Base-by-base conservation (phyloP, 1,284 basidiomycete species). In the Sporisorium exsertum region DNA sequence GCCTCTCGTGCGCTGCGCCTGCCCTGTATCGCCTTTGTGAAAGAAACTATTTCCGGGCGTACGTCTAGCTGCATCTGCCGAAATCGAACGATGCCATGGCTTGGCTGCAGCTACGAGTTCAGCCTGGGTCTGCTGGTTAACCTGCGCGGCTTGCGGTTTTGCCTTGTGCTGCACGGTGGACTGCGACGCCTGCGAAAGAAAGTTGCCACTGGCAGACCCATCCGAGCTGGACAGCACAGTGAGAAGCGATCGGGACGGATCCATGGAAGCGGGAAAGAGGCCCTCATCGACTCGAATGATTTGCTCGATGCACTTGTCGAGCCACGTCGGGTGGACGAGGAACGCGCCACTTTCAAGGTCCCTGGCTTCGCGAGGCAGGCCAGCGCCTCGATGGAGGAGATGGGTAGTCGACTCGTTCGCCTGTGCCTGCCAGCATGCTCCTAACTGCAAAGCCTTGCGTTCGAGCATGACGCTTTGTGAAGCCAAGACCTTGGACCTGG, bases 81-180 rank as follows among this genome's bases (percentile, higher is more conserved):
- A 77, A 20, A 77, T 67, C 33, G 70, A 72, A 13, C 74, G 69
- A 35, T 72, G 70, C 74, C 74, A 77, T 0, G 74, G 70, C 49
- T 66, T 66, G 24, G 74, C 74, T 5, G 64, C 66, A 27, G 70
- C 66, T 10, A 72, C 64, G 24, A 74, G 58, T 5, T 53, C 59
- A 5, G 65, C 65, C 46, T 60, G 58, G 6, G 63, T 67, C 50
- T 54, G 59, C 37, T 58, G 60, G 15, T 42, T 45, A 12, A 42
- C 32, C 29, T 60, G 63, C 6, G 43, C 5, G n/a, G 33, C 50
- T 7, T 35, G 55, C 35, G 33, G 37, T 20, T 26, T 51, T 12
- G 57, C 13, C 13, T 13, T 42, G 18, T 37, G 47, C 20, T 67
- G 63, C 22, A 60, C 22, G 5, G 16, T 12, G 9, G 52, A 52